Conservation (phyloP, 2,329 filamentous ascomycete genomes). For the Colletotrichum liriopes region DNA sequence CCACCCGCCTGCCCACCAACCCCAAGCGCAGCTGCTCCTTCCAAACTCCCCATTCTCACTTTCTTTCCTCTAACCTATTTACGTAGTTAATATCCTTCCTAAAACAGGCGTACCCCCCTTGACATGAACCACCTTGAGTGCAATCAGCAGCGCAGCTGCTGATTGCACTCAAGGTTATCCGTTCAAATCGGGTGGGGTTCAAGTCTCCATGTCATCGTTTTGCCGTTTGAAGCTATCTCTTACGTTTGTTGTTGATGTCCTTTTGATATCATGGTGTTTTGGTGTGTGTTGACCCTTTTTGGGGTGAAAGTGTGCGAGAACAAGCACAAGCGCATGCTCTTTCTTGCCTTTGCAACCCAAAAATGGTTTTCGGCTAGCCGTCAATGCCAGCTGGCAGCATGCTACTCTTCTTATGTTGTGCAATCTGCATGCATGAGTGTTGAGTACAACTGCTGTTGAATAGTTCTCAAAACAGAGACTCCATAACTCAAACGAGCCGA, state of each 20-base stretch:
- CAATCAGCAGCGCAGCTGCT: too few species aligned
- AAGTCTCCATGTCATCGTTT: neutral
- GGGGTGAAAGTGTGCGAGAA: neutral
- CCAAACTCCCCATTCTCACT: too few species aligned
- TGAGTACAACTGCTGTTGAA: neutral
- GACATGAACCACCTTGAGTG: too few species aligned
- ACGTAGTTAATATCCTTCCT: too few species aligned
- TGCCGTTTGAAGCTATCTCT: neutral
- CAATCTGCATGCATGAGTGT: neutral
- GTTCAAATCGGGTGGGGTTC: constrained; percentile 39
- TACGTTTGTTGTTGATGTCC: neutral
- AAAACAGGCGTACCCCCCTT: too few species aligned
- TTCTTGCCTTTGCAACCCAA: neutral
- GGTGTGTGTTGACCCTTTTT: neutral
- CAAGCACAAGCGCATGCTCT: neutral
- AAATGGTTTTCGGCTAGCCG: neutral
- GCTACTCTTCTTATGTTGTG: fast-evolving
- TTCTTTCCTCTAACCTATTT: too few species aligned
- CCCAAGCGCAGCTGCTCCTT: too few species aligned
- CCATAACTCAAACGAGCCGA: neutral
- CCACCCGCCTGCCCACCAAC: too few species aligned
- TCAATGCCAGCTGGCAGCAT: neutral
- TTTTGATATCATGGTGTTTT: neutral
- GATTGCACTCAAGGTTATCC: neutral
- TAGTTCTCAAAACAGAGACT: neutral